phyloP scores from a whole-genome alignment of 352 stramenopile species.

The Globisporangium acanthophoron region DNA sequence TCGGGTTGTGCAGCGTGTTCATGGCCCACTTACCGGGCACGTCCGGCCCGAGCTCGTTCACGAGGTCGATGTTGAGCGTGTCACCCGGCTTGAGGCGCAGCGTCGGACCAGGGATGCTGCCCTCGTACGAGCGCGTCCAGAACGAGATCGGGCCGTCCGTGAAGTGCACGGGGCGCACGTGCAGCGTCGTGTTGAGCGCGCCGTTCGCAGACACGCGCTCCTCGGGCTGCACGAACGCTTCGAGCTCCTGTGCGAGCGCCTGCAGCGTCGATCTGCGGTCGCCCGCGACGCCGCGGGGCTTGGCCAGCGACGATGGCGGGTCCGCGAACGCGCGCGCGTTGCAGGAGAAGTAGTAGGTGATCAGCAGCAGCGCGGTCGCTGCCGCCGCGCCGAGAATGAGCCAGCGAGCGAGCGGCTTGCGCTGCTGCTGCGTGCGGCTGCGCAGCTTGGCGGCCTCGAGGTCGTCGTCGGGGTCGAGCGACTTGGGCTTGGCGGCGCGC shows the following conservation, averaged over 20 bases:
- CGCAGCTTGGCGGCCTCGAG: constrained; percentile 1
- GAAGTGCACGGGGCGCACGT: constrained; percentile 35
- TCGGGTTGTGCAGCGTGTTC: constrained; percentile 67
- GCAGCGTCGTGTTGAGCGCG: constrained; percentile 57
- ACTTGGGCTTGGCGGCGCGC: not conserved
- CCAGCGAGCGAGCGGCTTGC: constrained; percentile 11
- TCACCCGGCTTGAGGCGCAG: constrained; percentile 62
- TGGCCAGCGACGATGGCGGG: too few relatives aligned
- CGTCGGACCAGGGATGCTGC: constrained; percentile 46
- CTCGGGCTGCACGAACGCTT: constrained; percentile 27
- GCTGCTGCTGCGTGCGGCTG: not conserved
- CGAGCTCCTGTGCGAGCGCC: constrained; percentile 29
- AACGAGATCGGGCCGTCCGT: constrained; percentile 56
- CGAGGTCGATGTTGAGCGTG: constrained; percentile 45
- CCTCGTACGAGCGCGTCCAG: constrained; percentile 65
- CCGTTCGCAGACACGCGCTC: constrained; percentile 36
- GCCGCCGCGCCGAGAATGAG: constrained; percentile 1
- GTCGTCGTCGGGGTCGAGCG: not conserved
- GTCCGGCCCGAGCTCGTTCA: constrained; percentile 53
- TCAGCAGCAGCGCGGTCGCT: constrained; percentile 6
- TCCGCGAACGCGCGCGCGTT: not conserved
- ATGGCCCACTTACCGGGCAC: constrained; percentile 24
- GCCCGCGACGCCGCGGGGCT: not conserved
- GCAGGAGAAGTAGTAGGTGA: constrained; percentile 5
- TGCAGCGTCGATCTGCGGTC: constrained; percentile 3